Evolutionary conservation across 1,284 basidiomycete species (phyloP).

Genomic region (Thecaphora frezii): DNA sequence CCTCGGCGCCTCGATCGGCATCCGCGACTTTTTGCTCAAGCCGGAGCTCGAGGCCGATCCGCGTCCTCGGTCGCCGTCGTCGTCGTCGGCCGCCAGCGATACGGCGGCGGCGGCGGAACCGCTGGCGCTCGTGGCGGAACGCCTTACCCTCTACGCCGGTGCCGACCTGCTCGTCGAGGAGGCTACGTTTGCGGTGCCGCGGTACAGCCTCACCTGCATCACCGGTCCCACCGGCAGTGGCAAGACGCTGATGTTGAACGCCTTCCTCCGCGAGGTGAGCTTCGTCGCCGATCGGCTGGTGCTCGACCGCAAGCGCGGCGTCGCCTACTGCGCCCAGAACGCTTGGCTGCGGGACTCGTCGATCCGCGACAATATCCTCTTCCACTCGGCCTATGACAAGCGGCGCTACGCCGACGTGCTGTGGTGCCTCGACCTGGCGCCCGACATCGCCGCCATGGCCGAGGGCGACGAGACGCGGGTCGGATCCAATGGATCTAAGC

Average conservation of each 20-base stretch:
- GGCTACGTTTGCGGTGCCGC: constrained; percentile 30
- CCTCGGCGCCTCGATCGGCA: too few species aligned
- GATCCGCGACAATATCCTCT: constrained; percentile 50
- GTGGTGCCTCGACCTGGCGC: constrained; percentile 37
- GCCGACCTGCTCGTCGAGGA: too few species aligned
- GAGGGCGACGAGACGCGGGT: constrained; percentile 49
- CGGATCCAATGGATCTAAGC: constrained; percentile 42
- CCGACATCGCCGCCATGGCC: constrained; percentile 40
- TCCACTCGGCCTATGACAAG: constrained; percentile 32
- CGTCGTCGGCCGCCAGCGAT: constrained; percentile 18
- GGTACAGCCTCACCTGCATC: constrained; percentile 38
- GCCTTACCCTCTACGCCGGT: too few species aligned
- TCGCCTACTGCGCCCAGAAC: constrained; percentile 44
- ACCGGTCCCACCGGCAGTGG: constrained; percentile 50
- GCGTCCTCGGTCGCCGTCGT: constrained; percentile 28
- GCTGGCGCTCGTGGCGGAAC: too few species aligned
- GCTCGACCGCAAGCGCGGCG: constrained; percentile 8
- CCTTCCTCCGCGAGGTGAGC: constrained; percentile 52
- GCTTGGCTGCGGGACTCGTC: constrained; percentile 44
- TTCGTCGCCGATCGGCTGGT: too few species aligned
- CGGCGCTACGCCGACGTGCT: constrained; percentile 40
- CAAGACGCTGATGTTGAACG: constrained; percentile 48
- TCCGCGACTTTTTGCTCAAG: too few species aligned
- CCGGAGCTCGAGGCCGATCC: too few species aligned
- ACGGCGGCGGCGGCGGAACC: constrained; percentile 10